phyloP scores from a whole-genome alignment of 805 yeast genomes.

The Jamesozyma gamospora region DNA sequence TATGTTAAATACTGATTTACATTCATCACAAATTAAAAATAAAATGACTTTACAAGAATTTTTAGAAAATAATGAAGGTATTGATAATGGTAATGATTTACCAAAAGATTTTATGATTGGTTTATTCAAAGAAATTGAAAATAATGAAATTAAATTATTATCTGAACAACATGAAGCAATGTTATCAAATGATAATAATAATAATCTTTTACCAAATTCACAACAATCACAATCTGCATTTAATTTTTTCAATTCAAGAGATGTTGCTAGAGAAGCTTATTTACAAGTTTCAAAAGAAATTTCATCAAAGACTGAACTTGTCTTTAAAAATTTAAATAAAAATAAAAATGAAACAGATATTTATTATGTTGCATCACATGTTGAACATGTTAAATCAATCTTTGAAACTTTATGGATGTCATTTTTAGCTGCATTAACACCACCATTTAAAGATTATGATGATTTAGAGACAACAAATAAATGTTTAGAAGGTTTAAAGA shows the following conservation, averaged over 20 bases:
- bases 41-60: conserved; percentile 87
- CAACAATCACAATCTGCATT: conserved; percentile 36
- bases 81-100: conserved; percentile 81
- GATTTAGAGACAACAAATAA: conserved; percentile 57
- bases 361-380: conserved; percentile 75
- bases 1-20: conserved; percentile 89
- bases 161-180: conserved; percentile 93
- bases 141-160: conserved; percentile 78
- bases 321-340: conserved; percentile 57
- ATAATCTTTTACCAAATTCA: conserved; percentile 29
- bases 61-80: conserved; percentile 77
- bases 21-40: conserved; percentile 74
- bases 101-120: conserved; percentile 61
- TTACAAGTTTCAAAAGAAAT: conserved; percentile 88
- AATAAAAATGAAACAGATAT: conserved; percentile 36
- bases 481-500: conserved; percentile 77
- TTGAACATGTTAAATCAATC: conserved; percentile 85
- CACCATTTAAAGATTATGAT: conserved; percentile 83
- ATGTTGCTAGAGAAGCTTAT: conserved; percentile 71
- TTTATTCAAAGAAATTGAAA: conserved; percentile 68
- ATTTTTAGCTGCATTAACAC: conserved; percentile 83
- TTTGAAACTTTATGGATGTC: conserved; percentile 98
- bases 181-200: conserved; percentile 48
- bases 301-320: conserved; percentile 77
- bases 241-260: conserved; percentile 58